Percentiles rank a stretch among this genome's conserved stretches.
These are phyloP conservation scores for Colletotrichum lindemuthianum DNA, from an alignment of 2,329 filamentous ascomycete species.

Conservation along the genomic window DNA sequence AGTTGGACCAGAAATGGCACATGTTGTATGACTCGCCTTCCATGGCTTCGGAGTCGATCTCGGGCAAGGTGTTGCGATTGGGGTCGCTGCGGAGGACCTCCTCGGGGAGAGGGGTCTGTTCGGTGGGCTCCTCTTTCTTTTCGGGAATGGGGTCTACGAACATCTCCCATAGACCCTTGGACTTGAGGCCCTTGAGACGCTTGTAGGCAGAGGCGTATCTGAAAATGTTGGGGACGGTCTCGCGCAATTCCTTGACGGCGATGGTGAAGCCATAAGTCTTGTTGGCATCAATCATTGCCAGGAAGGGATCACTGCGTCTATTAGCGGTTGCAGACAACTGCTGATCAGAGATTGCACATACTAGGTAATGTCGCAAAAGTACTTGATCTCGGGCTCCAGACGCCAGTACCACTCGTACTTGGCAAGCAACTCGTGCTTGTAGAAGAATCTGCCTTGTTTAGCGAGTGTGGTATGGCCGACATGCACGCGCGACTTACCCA, in stretches of 20 bases:
- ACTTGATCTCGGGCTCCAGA: conserved; percentile 98
- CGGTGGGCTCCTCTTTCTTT: conserved; percentile 66
- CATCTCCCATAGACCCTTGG: conserved; percentile 98
- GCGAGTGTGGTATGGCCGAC: not conserved
- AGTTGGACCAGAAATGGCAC: conserved; percentile 99
- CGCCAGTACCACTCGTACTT: conserved; percentile 99
- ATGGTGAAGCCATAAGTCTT: conserved; percentile 99
- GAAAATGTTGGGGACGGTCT: conserved; percentile 98
- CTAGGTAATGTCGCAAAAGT: conserved; percentile 99
- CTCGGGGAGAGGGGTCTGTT: conserved; percentile 77
- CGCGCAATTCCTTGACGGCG: conserved; percentile 95
- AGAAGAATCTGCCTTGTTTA: conserved; percentile 77
- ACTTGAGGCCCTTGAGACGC: conserved; percentile 87
- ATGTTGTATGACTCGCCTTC: conserved; percentile 99
- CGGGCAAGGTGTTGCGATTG: conserved; percentile 73
- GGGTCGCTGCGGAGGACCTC: conserved; percentile 83
- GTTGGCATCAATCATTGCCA: conserved; percentile 92
- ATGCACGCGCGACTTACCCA: conserved; percentile 64
- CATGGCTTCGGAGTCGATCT: conserved; percentile 93
- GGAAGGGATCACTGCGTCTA: conserved; percentile 82
- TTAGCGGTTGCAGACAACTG: not conserved
- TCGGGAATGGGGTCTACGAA: conserved; percentile 83
- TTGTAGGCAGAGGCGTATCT: conserved; percentile 99
- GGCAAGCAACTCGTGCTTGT: conserved; percentile 91
- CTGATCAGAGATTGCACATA: conserved; percentile 50